Conservation (phyloP, 805 yeast species). For the Lachancea kluyveri region DNA sequence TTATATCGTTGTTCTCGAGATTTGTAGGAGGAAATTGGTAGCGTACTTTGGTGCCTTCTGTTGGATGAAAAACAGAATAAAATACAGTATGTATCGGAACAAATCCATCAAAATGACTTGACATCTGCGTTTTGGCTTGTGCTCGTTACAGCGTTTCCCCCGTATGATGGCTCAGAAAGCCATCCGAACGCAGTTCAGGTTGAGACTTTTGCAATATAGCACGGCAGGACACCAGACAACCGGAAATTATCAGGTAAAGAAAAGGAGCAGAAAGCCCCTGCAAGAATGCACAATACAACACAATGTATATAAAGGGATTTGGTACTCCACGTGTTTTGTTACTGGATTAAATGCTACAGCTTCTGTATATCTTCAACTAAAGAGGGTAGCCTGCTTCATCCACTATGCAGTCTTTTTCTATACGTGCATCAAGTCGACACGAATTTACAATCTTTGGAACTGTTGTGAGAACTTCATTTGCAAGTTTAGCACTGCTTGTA, state of each 20-base stretch:
- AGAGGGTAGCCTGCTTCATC: constrained; percentile 29
- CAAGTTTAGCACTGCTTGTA: too few relatives aligned
- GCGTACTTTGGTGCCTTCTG: constrained; percentile 88
- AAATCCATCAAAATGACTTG: constrained; percentile 50
- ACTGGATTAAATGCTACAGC: too few relatives aligned
- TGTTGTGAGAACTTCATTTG: constrained; percentile 10
- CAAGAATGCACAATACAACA: too few relatives aligned
- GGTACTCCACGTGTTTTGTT: too few relatives aligned
- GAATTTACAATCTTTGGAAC: constrained; percentile 32
- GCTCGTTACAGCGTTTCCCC: neutral
- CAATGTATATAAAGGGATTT: too few relatives aligned
- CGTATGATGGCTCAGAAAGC: too few relatives aligned
- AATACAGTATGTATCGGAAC: constrained; percentile 85
- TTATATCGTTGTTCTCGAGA: constrained; percentile 38
- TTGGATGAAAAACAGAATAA: constrained; percentile 90
- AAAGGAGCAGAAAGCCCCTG: too few relatives aligned
- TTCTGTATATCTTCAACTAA: neutral
- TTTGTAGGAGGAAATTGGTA: constrained; percentile 82
- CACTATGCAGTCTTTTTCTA: constrained; percentile 26
- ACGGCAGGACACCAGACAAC: too few relatives aligned
- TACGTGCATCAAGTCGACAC: constrained; percentile 34
- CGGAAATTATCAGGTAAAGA: too few relatives aligned
- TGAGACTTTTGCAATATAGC: too few relatives aligned
- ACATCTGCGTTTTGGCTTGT: constrained; percentile 11
- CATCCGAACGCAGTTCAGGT: too few relatives aligned